Percentiles rank a stretch among this genome's conserved stretches.
Evolutionary conservation across 257 asterid species (phyloP).

Genomic region (Solanum ossicruentum): DNA sequence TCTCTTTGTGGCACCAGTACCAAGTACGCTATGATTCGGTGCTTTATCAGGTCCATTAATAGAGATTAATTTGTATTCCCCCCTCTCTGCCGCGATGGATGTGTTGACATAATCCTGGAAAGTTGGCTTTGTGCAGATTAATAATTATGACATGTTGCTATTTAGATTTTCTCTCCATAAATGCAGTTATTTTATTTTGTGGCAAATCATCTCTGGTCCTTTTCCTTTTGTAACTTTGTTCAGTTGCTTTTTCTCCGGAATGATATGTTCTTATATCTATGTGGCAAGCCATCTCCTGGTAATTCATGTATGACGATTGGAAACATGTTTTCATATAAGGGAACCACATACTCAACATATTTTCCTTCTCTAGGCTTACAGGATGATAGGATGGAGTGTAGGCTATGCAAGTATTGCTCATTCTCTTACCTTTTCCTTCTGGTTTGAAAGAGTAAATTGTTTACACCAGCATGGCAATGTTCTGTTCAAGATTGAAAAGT

Average conservation of each 20-base stretch:
- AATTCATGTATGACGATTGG: conserved; percentile 86
- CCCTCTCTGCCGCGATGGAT: no score
- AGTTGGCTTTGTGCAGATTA: background rate
- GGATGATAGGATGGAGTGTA: conserved; percentile 99
- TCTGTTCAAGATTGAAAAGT: conserved; percentile 13
- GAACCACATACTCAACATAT: conserved; percentile 64
- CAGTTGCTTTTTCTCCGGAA: background rate
- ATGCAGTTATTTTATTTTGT: background rate
- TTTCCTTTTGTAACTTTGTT: background rate
- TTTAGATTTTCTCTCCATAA: background rate
- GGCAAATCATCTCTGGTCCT: background rate
- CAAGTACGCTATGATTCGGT: no score
- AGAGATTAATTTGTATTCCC: no score
- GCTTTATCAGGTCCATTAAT: no score
- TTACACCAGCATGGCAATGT: conserved; percentile 1
- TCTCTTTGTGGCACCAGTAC: no score
- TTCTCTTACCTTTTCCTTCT: background rate
- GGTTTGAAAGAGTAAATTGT: conserved; percentile 7
- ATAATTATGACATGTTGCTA: background rate
- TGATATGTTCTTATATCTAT: background rate
- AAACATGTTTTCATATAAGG: conserved; percentile 72
- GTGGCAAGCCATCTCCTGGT: conserved; percentile 28
- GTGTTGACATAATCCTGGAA: background rate
- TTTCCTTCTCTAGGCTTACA: conserved; percentile 93
- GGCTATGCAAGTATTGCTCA: conserved; percentile 56